Evolutionary conservation across 768 basidiomycete genomes (phyloP), one percentile per base, ranked within the genome.

Genomic region (Boletus huronensis): DNA sequence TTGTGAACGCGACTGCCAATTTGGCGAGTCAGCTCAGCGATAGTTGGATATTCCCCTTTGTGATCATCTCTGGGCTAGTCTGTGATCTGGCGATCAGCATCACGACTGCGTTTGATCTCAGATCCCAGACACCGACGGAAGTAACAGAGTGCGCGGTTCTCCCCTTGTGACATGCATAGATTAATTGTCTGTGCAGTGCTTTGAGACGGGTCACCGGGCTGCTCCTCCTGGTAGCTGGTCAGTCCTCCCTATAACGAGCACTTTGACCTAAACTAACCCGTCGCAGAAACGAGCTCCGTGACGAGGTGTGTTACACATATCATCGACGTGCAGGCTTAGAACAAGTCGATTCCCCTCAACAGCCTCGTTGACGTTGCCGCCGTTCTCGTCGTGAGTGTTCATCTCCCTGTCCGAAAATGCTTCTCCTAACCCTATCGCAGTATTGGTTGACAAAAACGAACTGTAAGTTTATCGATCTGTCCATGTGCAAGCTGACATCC

Each of bases 21-120:
- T 42, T 64, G 44, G 50, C 39, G 6, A 35, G 29, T 25, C 60
- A 62, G 23, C 60, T 62, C n/a, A 29, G 38, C 31, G 36, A 7
- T 3, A 23, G 17, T 21, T 64, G 64, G 64, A 52, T 58, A 48
- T 58, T 65, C 39, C 59, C 65, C 3, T 55, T 65, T n/a, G 41
- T 42, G 3, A 10, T 66, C 13, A 19, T 61, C 38, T 56, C 44
- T 8, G 64, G 62, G 23, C 55, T 64, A 0, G 34, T 55, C 31
- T 66, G 55, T 25, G 64, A 65, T 49, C 38, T 65, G 35, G 47
- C 49, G 10, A 55, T 58, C 29, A 64, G 36, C 50, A 7, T 54
- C 28, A 17, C 39, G 44, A 50, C 44, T 1, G 51, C 32, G 28
- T 32, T 58, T 34, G 57, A 52, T 46, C 62, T 64, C 45, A 11